phyloP scores from a whole-genome alignment of 176 grass and related monocot genomes.

The barley (Hordeum vulgare) region DNA sequence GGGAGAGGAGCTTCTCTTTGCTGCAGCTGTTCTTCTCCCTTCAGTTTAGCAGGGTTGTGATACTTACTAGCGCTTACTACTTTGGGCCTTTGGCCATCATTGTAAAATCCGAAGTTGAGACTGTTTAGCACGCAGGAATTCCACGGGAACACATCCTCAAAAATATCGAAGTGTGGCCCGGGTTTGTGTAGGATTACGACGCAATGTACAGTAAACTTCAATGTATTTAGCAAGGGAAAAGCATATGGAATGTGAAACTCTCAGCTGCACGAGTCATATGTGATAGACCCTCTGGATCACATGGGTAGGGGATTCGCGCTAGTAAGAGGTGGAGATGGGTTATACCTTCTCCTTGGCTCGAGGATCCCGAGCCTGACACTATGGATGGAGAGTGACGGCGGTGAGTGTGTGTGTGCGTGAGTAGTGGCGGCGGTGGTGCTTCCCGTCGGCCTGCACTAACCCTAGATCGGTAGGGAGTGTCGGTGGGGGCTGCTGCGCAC shows the following conservation, averaged over 20 bases:
- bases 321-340: too few relatives aligned
- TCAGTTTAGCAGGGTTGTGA: neutral
- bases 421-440: too few relatives aligned
- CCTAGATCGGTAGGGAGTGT: too few relatives aligned
- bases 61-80: neutral
- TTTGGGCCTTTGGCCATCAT: neutral
- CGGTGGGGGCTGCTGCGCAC: too few relatives aligned
- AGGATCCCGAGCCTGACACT: too few relatives aligned
- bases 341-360: too few relatives aligned
- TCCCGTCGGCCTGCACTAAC: too few relatives aligned
- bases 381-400: too few relatives aligned
- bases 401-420: too few relatives aligned
- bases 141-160: neutral
- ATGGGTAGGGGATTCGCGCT: too few relatives aligned
- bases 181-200: neutral
- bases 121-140: neutral
- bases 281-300: too few relatives aligned
- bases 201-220: constrained; percentile 25
- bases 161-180: neutral
- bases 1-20: neutral
- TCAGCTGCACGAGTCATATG: neutral
- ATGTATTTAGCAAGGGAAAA: neutral
- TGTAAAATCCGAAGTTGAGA: neutral
- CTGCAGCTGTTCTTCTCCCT: neutral
- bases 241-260: neutral